phyloP scores from a whole-genome alignment of 2,329 filamentous ascomycete genomes.

The Aspergillus thermomutatus region DNA sequence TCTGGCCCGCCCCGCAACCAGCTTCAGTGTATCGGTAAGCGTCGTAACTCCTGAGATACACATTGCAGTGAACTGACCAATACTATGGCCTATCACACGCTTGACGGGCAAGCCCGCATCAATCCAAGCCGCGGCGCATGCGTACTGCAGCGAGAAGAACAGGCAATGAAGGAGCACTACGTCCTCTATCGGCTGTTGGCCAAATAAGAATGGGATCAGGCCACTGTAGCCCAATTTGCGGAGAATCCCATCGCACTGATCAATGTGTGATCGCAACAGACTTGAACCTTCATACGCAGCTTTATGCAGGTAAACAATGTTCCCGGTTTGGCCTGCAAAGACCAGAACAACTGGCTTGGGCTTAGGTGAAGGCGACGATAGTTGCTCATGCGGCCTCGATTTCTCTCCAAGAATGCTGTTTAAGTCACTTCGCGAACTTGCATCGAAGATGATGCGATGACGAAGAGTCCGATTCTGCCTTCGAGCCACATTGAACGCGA shows the following conservation, averaged over 20 bases:
- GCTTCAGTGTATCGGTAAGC: conserved; percentile 26
- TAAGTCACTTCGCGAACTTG: neutral
- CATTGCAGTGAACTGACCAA: conserved; percentile 38
- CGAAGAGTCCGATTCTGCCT: neutral
- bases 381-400: neutral
- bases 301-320: neutral
- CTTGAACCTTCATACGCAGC: neutral
- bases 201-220: conserved; percentile 33
- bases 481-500: neutral
- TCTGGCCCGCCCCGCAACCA: conserved; percentile 26
- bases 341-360: conserved; percentile 3
- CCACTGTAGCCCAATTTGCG: conserved; percentile 24
- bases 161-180: conserved; percentile 33
- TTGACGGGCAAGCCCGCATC: conserved; percentile 32
- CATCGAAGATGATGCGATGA: neutral
- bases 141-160: conserved; percentile 39
- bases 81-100: conserved; percentile 37
- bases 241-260: conserved; percentile 11
- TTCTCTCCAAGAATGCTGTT: neutral
- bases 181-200: conserved; percentile 15
- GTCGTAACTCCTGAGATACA: conserved; percentile 29
- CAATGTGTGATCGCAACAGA: conserved; percentile 25
- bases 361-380: neutral
- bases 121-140: conserved; percentile 38
- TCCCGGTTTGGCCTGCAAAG: conserved; percentile 3